These are phyloP conservation scores for Physocladia obscura DNA, from an alignment of 192 early-diverging fungal species.

Conservation along the genomic window DNA sequence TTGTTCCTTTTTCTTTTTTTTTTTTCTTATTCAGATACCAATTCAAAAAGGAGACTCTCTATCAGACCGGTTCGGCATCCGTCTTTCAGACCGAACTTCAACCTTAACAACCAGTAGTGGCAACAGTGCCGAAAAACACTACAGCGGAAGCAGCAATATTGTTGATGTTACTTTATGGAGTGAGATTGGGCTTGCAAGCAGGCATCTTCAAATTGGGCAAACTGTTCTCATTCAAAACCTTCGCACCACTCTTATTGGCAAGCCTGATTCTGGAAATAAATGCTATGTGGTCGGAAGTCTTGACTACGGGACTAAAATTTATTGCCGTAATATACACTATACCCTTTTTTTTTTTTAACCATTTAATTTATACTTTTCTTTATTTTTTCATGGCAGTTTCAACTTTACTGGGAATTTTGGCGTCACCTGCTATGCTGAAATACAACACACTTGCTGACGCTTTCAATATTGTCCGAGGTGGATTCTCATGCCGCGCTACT, in stretches of 20 bases:
- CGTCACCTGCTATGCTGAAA: conserved; percentile 11
- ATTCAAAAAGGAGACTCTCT: conserved; percentile 6
- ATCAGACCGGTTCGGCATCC: conserved; percentile 9
- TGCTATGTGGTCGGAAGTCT: conserved; percentile 2
- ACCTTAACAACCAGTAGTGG: too few species aligned
- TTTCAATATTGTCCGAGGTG: not conserved
- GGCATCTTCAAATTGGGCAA: conserved; percentile 5
- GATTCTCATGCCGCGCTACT: conserved; percentile 1
- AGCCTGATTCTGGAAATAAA: not conserved
- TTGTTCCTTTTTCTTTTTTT: not conserved
- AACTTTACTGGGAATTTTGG: not conserved
- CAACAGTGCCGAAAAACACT: too few species aligned
- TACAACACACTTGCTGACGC: not conserved
- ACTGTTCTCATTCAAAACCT: conserved; percentile 18
- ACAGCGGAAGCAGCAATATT: not conserved
- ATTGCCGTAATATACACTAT: not conserved
- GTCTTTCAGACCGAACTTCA: not conserved
- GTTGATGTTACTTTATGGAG: conserved; percentile 15
- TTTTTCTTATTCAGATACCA: conserved; percentile 1
- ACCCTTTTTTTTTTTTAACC: not conserved
- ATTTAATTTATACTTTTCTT: not conserved
- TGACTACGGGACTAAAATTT: conserved; percentile 4
- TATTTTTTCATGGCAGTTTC: not conserved
- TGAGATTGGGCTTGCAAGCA: not conserved
- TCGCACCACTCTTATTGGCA: not conserved